A percentile compares a stretch with the other conserved stretches of the same genome.
phyloP scores from a whole-genome alignment of 768 basidiomycete species.

The Tulasnella sp. region DNA sequence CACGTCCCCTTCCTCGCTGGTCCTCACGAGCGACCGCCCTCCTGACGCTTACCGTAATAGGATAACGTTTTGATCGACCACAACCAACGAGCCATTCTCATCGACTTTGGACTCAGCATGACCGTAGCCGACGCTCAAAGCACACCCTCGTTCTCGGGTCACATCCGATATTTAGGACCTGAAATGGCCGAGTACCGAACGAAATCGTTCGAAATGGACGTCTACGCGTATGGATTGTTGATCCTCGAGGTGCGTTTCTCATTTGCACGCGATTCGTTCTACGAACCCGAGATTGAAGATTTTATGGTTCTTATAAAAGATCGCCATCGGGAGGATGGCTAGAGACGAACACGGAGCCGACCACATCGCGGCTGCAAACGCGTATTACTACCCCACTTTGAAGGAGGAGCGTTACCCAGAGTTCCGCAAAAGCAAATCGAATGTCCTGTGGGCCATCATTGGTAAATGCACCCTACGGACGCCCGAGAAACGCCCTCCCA shows the following conservation, averaged over 20 bases:
- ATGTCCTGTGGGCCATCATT: neutral
- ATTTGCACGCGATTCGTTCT: neutral
- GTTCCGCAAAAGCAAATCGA: neutral
- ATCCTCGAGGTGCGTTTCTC: neutral
- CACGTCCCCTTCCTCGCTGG: too few species aligned
- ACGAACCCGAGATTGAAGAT: neutral
- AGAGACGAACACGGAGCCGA: neutral
- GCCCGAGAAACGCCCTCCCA: neutral
- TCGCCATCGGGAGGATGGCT: neutral
- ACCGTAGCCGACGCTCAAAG: neutral
- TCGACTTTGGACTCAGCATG: slow-evolving; percentile 22
- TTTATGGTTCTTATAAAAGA: too few species aligned
- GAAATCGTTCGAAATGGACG: neutral
- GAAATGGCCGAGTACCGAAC: neutral
- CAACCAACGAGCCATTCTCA: slow-evolving; percentile 10
- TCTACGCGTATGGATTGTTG: slow-evolving; percentile 1
- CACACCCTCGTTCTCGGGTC: neutral
- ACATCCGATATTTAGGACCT: neutral
- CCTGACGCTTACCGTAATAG: neutral
- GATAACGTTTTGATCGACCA: slow-evolving; percentile 20
- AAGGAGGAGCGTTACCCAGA: neutral
- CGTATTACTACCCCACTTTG: neutral
- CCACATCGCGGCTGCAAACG: neutral
- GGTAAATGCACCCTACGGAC: neutral
- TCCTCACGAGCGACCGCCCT: too few species aligned